These are phyloP conservation scores for Suillus decipiens DNA, from an alignment of 768 basidiomycete genomes.

Conservation along the genomic window DNA sequence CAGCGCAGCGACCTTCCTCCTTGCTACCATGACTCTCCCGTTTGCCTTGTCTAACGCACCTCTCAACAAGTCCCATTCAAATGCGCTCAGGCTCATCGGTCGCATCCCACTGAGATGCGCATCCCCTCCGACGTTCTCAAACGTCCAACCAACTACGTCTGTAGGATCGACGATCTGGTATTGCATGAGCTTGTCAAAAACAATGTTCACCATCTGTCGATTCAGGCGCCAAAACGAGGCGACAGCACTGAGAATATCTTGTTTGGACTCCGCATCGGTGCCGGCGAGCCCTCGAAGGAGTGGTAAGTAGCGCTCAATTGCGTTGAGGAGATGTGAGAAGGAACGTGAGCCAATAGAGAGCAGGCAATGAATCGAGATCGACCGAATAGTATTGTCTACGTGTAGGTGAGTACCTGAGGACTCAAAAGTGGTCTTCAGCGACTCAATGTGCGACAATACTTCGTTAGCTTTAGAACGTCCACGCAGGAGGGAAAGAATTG, in stretches of 20 bases:
- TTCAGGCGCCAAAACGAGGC: slow-evolving; percentile 83
- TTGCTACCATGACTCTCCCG: slow-evolving; percentile 79
- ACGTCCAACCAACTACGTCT: slow-evolving; percentile 88
- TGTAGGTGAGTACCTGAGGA: slow-evolving; percentile 54
- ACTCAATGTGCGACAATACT: slow-evolving; percentile 73
- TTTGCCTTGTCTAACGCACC: slow-evolving; percentile 88
- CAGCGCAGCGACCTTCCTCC: slow-evolving; percentile 69
- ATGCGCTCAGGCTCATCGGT: slow-evolving; percentile 47
- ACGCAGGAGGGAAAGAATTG: slow-evolving; percentile 79
- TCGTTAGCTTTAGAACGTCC: slow-evolving; percentile 79
- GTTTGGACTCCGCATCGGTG: slow-evolving; percentile 59
- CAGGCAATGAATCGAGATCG: slow-evolving; percentile 84
- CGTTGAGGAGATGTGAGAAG: slow-evolving; percentile 97
- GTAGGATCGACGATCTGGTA: slow-evolving; percentile 96
- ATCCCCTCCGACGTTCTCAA: slow-evolving; percentile 54
- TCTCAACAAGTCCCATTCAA: slow-evolving; percentile 86
- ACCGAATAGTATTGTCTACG: slow-evolving; percentile 66
- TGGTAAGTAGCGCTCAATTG: slow-evolving; percentile 90
- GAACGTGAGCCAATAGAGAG: slow-evolving; percentile 92
- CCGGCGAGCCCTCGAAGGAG: slow-evolving; percentile 66
- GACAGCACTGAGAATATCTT: slow-evolving; percentile 69
- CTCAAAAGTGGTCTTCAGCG: slow-evolving; percentile 65
- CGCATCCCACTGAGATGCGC: slow-evolving; percentile 40
- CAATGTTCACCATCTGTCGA: slow-evolving; percentile 85
- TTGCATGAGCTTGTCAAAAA: slow-evolving; percentile 97